Base-by-base conservation (phyloP, 75 land plant genomes). In the Sequoia sempervirens region DNA sequence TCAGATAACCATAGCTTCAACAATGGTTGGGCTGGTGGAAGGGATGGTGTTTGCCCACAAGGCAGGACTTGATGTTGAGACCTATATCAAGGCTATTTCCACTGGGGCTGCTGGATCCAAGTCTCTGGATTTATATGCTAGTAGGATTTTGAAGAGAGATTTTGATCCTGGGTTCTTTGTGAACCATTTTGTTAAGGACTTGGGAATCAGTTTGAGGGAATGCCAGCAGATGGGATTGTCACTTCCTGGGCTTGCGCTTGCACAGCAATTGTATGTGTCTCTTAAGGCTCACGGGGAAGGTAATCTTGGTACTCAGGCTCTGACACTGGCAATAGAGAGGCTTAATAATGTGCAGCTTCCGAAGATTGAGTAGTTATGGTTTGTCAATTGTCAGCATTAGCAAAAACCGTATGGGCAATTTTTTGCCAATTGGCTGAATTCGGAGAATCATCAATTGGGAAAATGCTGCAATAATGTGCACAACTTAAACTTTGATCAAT, bases 211-310 rank as follows among this genome's bases (percentile, higher is more conserved):
- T 78, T 84, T 95, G 85, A 90, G 81, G 79, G 99, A 97, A 84
- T 96, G 98, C 88, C 85, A 92, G 86, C 84, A 83, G 34, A 91
- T 93, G 96, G 96, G 94, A n/a, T 73, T 97, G 70, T 86, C 93
- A 23, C 84, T 97, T 61, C 99, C 99, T 11, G 99, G 99, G 36
- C 87, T 97, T 83, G 99, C 98, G 4, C 85, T 97, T 80, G 99
- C 99, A 64, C 99, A 96, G 47, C 99, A 97, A 89, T 91, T 97
- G 34, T 97, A 96, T 83, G 80, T 96, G 79, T 94, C 98, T 26
- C 84, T 97, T 53, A 88, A 93, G 89, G 96, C 95, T 40, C 93
- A 97, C 82, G 96, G 94, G 17, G 98, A 97, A 84, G 99, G 99
- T 6, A 83, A 84, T 76, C 88, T 97, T 81, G 99, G 98, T 1